Evolutionary conservation across 176 grass and related monocot genomes (phyloP), one percentile per base, ranked within the genome.

Genomic region (Oryza glumipatula): DNA sequence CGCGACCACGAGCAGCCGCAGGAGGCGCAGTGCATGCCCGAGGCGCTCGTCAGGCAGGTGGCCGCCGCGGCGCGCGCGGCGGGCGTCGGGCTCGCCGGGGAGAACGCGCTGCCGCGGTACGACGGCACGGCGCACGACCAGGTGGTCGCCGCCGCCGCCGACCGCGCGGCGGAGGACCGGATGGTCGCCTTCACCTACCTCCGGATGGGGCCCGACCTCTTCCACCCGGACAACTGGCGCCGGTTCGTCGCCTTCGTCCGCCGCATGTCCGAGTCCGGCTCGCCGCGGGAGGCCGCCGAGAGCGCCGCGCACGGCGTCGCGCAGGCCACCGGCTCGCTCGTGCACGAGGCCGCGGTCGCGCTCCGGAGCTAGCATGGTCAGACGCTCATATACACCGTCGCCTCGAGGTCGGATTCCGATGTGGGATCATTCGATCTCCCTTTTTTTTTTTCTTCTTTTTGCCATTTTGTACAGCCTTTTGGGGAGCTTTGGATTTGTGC

Each of bases 131-230:
- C 94, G 21, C 89, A 87, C 77, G 72, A 89, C 70, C 89, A 94
- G 79, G 87, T 97, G 68, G 76, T 90, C 16, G 73, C 84, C 33
- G 76, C 94, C 3, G 88, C 94, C 4, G 84, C 79, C 1, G 63
- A 80, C 30, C 49, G 73, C 10, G 56, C 74, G 35, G 81, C 68
- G 46, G 87, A 73, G 68, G 89, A 94, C 30, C 68, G 77, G n/a
- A 97, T 94, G 94, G 94, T 91, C 74, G 91, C 94, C 0, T 97
- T 97, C 86, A 97, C 94, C 14, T 97, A 94, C 88, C 89, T 97
- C 28, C 84, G 94, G 23, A 87, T 97, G 79, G 86, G 84, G 1
- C 84, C 91, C 39, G 85, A 92, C 66, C 79, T 94, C 1, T 97
- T 97, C 61, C 75, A 88, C 67, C 74, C 84, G 30, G 83, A 92